Percentiles rank a stretch among this genome's conserved stretches.
Evolutionary conservation across 345 rosid genomes (phyloP).

Genomic region (Cardamine occulta): DNA sequence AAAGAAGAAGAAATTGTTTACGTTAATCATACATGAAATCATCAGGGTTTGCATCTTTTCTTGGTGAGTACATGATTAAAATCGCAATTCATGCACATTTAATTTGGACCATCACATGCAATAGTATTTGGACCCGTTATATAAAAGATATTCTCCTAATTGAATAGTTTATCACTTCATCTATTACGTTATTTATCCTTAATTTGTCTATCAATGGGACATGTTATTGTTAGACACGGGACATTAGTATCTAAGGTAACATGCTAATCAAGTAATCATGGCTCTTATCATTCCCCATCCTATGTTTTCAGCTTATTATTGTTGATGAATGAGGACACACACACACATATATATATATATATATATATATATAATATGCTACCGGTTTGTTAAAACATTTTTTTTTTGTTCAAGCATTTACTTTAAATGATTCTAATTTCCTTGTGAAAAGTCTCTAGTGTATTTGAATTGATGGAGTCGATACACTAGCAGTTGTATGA

Average conservation of each 20-base stretch:
- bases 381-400: background rate
- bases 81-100: slow-evolving; percentile 39
- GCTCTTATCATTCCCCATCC: slow-evolving; percentile 44
- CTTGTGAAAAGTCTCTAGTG: background rate
- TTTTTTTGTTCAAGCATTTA: background rate
- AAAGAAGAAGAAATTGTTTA: background rate
- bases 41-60: slow-evolving; percentile 13
- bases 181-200: slow-evolving; percentile 16
- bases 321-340: slow-evolving; percentile 1
- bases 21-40: slow-evolving; percentile 10
- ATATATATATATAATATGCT: background rate
- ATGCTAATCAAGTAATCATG: slow-evolving; percentile 54
- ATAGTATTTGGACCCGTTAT: slow-evolving; percentile 32
- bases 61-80: slow-evolving; percentile 27
- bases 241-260: slow-evolving; percentile 52
- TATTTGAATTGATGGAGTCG: background rate
- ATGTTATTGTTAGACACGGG: slow-evolving; percentile 26
- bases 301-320: slow-evolving; percentile 30
- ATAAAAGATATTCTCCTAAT: slow-evolving; percentile 33
- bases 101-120: slow-evolving; percentile 43
- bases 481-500: slow-evolving; percentile 7
- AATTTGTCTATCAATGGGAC: slow-evolving; percentile 5
- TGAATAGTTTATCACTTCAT: slow-evolving; percentile 15
- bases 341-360: background rate
- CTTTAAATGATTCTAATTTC: background rate